Evolutionary conservation across 176 grass and related monocot species (phyloP), one percentile per base, ranked within the genome.

Genomic region (Paspalum vaginatum): DNA sequence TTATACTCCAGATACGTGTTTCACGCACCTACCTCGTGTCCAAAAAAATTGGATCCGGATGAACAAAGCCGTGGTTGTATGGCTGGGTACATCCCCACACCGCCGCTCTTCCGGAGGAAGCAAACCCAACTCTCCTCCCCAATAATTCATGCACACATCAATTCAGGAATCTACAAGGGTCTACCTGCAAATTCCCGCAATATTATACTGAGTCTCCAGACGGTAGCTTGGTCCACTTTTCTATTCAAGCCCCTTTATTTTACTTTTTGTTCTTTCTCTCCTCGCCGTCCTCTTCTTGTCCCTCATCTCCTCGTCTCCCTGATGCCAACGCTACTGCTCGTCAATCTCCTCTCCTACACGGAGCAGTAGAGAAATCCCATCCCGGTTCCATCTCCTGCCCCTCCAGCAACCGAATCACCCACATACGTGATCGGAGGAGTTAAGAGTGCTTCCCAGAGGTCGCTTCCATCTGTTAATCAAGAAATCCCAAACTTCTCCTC

Each of bases 391-490:
- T 84, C 49, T 50, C 46, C 44, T 14, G 5, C 61, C 13, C 46
- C 68, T 37, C 37, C 52, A n/a, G 68, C n/a, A 25, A 88, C 70
- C 70, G 71, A 70, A 76, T 85, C 82, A 60, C 61, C 61, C 61
- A 13, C 53, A 54, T 66, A 15, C 18, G 80, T 67, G 60, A 81
- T 74, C 62, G 76, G 55, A 68, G 68, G 87, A 76, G 26, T 70
- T 45, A n/a, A 13, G 82, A 69, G 85, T 86, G 59, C 76, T 52
- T 66, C 69, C 76, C 47, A 78, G 78, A 76, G 78, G 70, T 85
- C 65, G 65, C 62, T 76, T 89, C 87, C 72, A 14, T 79, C 75
- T 67, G 21, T 20, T 22, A 52, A 70, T 71, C 71, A 65, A 64
- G 78, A 60, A 81, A 78, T 57, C 80, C 86, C 68, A 50, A 83